Conservation (phyloP, 805 yeast genomes). For the Candida ponderosae region DNA sequence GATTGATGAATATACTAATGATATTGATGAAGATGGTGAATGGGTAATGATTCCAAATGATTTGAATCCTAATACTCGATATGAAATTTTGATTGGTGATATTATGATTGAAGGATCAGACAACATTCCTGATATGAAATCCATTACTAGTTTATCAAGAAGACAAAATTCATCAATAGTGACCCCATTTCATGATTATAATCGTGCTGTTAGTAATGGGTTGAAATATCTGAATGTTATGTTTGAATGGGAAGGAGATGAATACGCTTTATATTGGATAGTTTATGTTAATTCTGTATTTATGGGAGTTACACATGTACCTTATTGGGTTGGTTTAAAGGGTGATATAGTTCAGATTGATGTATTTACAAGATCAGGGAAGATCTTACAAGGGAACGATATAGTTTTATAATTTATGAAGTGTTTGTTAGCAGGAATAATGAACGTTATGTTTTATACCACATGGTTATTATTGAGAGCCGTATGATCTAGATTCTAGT, state of each 20-base stretch:
- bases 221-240: no score
- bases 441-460: no score
- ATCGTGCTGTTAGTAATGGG: no score
- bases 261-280: conserved; percentile 19
- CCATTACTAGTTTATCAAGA: neutral
- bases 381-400: conserved; percentile 10
- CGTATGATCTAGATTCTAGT: no score
- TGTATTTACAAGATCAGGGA: conserved; percentile 14
- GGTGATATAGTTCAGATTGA: conserved; percentile 15
- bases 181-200: no score
- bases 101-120: conserved; percentile 10
- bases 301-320: conserved; percentile 12
- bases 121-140: neutral
- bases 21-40: conserved; percentile 4
- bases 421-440: no score
- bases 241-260: conserved; percentile 17
- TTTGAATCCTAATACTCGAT: conserved; percentile 2
- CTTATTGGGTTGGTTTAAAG: conserved; percentile 5
- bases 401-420: conserved; percentile 7
- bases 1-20: conserved; percentile 4
- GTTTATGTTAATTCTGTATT: conserved; percentile 23
- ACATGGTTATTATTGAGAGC: no score
- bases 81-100: conserved; percentile 19
- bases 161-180: no score
- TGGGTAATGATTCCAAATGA: conserved; percentile 20